phyloP scores from a whole-genome alignment of 371 early-diverging fungal species.

The Conidiobolus incongruus region DNA sequence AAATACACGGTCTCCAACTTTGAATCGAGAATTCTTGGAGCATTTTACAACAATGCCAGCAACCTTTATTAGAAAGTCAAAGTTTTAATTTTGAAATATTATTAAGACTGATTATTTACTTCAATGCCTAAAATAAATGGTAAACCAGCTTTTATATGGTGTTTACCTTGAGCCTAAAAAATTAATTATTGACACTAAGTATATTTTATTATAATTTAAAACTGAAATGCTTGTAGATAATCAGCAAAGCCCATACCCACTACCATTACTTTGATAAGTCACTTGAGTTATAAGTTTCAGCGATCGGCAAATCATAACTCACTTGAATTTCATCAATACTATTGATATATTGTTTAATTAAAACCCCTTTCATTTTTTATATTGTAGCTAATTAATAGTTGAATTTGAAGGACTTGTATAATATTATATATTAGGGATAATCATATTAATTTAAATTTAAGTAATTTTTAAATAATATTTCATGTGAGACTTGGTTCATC shows the following conservation, averaged over 20 bases:
- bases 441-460: too few species aligned
- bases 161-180: slow-evolving; percentile 65
- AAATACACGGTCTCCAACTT: slow-evolving; percentile 56
- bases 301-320: background rate
- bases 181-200: too few species aligned
- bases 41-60: slow-evolving; percentile 21
- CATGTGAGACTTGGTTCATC: too few species aligned
- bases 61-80: slow-evolving; percentile 13
- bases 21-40: slow-evolving; percentile 17
- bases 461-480: too few species aligned
- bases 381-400: too few species aligned
- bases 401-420: too few species aligned
- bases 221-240: too few species aligned
- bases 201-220: too few species aligned
- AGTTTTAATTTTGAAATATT: background rate
- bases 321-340: background rate
- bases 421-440: too few species aligned
- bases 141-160: slow-evolving; percentile 57
- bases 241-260: slow-evolving; percentile 67
- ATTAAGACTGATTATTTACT: slow-evolving; percentile 8
- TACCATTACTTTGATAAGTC: slow-evolving; percentile 51
- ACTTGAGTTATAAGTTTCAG: slow-evolving; percentile 14
- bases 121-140: slow-evolving; percentile 73
- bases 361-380: slow-evolving; percentile 1
- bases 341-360: background rate